phyloP scores from a whole-genome alignment of 768 basidiomycete species.

The Royoungia palumana region DNA sequence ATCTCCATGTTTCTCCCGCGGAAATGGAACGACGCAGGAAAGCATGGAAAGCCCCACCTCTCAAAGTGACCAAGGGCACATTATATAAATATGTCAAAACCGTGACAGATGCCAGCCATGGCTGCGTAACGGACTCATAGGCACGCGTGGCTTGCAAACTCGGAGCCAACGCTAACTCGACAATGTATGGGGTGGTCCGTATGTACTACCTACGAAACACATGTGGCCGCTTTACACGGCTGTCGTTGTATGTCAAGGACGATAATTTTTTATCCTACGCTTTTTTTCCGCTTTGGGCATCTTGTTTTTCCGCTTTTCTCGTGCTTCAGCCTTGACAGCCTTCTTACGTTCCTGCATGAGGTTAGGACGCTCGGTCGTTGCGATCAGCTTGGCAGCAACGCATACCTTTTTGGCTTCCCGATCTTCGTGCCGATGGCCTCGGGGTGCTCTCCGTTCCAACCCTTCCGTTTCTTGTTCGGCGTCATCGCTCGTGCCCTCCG shows the following conservation, averaged over 20 bases:
- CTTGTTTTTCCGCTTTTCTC: slow-evolving; percentile 87
- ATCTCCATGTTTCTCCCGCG: slow-evolving; percentile 71
- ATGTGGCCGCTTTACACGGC: slow-evolving; percentile 13
- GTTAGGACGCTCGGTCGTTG: slow-evolving; percentile 10
- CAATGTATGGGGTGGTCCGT: slow-evolving; percentile 2
- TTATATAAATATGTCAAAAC: slow-evolving; percentile 86
- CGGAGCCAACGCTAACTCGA: slow-evolving; percentile 7
- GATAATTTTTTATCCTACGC: slow-evolving; percentile 61
- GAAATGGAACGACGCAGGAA: slow-evolving; percentile 73
- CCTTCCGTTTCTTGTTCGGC: slow-evolving; percentile 36
- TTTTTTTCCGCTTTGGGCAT: slow-evolving; percentile 97
- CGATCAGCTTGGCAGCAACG: slow-evolving; percentile 3
- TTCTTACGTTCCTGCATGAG: slow-evolving; percentile 81
- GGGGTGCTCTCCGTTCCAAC: slow-evolving; percentile 52
- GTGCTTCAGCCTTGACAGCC: slow-evolving; percentile 78
- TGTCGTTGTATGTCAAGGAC: slow-evolving; percentile 17
- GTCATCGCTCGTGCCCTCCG: slow-evolving; percentile 31
- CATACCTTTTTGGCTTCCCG: slow-evolving; percentile 83
- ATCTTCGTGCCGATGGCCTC: slow-evolving; percentile 93
- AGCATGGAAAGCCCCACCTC: slow-evolving; percentile 79
- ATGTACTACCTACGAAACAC: slow-evolving; percentile 1
- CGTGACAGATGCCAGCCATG: slow-evolving; percentile 88
- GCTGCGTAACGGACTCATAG: slow-evolving; percentile 88
- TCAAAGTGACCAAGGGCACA: slow-evolving; percentile 79
- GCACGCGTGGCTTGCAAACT: slow-evolving; percentile 4